A percentile compares a stretch with the other conserved stretches of the same genome.
Evolutionary conservation across 2,329 filamentous ascomycete genomes (phyloP).

Genomic region (Diaporthe australafricana): DNA sequence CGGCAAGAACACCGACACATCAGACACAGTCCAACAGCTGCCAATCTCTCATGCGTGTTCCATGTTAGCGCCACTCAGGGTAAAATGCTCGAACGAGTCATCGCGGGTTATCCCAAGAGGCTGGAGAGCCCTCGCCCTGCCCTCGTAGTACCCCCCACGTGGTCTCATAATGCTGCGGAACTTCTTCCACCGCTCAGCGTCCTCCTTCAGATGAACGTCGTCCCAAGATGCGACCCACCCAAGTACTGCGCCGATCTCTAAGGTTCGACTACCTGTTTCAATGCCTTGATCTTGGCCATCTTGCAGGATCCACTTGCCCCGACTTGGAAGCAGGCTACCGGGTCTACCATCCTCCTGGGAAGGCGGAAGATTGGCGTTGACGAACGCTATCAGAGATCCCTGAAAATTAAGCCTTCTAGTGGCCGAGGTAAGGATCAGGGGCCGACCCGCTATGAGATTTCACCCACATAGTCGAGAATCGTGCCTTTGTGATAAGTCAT

Average conservation of each 20-base stretch:
- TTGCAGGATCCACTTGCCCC: neutral
- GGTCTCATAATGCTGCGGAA: neutral
- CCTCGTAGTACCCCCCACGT: slow-evolving; percentile 9
- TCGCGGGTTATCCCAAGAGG: neutral
- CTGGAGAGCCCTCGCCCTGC: neutral
- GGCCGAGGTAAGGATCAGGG: slow-evolving; percentile 18
- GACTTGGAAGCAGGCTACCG: slow-evolving; percentile 1
- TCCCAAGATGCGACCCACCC: neutral
- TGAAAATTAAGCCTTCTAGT: slow-evolving; percentile 25
- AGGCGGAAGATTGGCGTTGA: slow-evolving; percentile 12
- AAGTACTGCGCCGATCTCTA: neutral
- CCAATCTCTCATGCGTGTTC: neutral
- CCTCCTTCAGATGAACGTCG: slow-evolving; percentile 3
- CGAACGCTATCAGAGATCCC: neutral
- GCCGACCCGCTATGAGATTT: neutral
- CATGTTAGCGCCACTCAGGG: neutral
- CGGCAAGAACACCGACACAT: neutral
- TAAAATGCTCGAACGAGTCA: neutral
- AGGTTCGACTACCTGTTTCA: slow-evolving; percentile 18
- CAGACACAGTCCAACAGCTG: neutral
- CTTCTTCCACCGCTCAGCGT: slow-evolving; percentile 27
- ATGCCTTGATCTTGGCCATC: neutral
- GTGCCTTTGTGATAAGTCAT: neutral
- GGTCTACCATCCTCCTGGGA: slow-evolving; percentile 22
- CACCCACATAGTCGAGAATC: neutral